Percentiles rank a stretch among this genome's conserved stretches.
These are phyloP conservation scores for Hymenoscyphus occultus DNA, from an alignment of 2,329 filamentous ascomycete genomes.

Conservation along the genomic window DNA sequence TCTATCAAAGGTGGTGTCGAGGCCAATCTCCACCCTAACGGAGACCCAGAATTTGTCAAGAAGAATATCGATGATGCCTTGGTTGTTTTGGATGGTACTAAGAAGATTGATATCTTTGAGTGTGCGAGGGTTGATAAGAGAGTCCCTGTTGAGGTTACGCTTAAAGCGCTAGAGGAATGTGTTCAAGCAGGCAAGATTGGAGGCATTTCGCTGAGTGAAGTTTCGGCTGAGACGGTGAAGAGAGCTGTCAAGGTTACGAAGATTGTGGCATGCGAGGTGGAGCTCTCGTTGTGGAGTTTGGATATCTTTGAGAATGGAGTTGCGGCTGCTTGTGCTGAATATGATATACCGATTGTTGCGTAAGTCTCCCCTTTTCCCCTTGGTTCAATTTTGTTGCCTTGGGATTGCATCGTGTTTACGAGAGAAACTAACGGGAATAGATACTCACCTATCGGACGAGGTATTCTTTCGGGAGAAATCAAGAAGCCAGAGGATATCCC, in stretches of 20 bases:
- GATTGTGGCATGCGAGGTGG: slow-evolving; percentile 47
- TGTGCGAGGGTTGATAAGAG: slow-evolving; percentile 46
- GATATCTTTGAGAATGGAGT: slow-evolving; percentile 41
- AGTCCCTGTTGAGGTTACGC: slow-evolving; percentile 40
- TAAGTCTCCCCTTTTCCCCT: slow-evolving; percentile 21
- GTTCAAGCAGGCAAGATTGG: slow-evolving; percentile 45
- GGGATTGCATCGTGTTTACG: neutral
- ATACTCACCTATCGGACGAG: slow-evolving; percentile 68
- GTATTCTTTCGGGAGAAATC: slow-evolving; percentile 54
- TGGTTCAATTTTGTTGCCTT: too few species aligned
- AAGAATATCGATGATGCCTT: slow-evolving; percentile 58
- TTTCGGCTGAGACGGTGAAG: slow-evolving; percentile 42
- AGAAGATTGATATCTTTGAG: slow-evolving; percentile 55
- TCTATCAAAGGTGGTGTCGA: slow-evolving; percentile 58
- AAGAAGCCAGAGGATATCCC: slow-evolving; percentile 53
- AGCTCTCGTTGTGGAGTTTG: slow-evolving; percentile 42
- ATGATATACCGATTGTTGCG: slow-evolving; percentile 66
- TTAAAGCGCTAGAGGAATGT: slow-evolving; percentile 37
- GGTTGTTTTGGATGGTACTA: slow-evolving; percentile 45
- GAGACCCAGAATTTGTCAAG: slow-evolving; percentile 52
- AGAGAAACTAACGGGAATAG: slow-evolving; percentile 24
- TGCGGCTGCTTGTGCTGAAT: slow-evolving; percentile 52
- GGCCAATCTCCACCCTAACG: slow-evolving; percentile 43
- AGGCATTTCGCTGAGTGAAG: slow-evolving; percentile 44
- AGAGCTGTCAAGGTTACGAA: slow-evolving; percentile 39